Evolutionary conservation across 2,329 filamentous ascomycete genomes (phyloP), one percentile per base, ranked within the genome.

Genomic region (Epichloe sp.): DNA sequence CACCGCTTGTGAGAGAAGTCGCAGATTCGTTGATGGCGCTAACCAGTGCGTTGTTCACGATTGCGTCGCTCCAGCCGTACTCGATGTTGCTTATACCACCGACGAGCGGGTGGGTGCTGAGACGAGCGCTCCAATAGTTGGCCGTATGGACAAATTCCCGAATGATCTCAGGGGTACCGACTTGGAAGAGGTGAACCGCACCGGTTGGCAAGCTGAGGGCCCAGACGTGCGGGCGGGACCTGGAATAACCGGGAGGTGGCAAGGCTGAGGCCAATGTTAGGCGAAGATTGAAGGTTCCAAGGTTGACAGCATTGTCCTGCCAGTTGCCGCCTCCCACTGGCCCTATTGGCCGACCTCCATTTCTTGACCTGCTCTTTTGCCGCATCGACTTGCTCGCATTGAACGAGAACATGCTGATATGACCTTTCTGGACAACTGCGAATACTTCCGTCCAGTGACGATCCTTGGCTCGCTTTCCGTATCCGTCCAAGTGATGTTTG

Each of bases 111-210:
- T 97, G 89, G 55, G 95, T 96, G 62, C 89, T 95, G 35, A 97
- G 75, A 48, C 93, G 80, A 2, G 93, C 91, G 62, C 88, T 93
- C 93, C 93, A 98, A 69, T 97, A 98, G 68, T 98, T 98, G 60
- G 88, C 88, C 1, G 90, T 94, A 17, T 81, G 84, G 49, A 97
- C 90, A 61, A 96, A 98, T 65, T 98, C 93, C 59, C 86, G 85
- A 59, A 90, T 86, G 60, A 97, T 95, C 60, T 98, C 93, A 0
- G 88, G 82, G 1, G 93, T 98, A 51, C 93, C 93, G 47, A 93
- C 93, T 62, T 97, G 90, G 76, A 98, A 98, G n/a, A 98, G 77
- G 65, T 98, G 93, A 0, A 98, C 90, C 0, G 91, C 91, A 12
- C 93, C 93, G 1, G 84, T 94, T 0, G 93, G 91, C 44, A 98